Conservation (phyloP, 2,329 filamentous ascomycete genomes). For the Rhinocladiella mackenziei region DNA sequence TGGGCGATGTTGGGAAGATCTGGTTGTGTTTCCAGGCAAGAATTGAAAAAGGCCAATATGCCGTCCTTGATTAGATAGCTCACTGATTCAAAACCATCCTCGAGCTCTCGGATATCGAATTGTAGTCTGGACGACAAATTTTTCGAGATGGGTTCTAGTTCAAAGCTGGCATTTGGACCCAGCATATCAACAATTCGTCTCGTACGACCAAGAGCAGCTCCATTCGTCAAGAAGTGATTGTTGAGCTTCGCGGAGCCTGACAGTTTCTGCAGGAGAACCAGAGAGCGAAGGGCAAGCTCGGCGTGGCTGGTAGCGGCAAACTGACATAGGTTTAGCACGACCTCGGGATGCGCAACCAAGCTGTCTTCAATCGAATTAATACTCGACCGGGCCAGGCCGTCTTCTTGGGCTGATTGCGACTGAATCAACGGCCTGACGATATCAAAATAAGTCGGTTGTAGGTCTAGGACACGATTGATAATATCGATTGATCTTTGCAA, state of each 20-base stretch:
- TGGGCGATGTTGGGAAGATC: constrained; percentile 84
- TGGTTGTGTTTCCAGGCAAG: constrained; percentile 70
- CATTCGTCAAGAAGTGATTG: constrained; percentile 23
- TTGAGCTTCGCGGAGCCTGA: constrained; percentile 75
- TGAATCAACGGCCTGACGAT: constrained; percentile 73
- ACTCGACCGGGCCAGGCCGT: constrained; percentile 36
- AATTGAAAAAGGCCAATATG: constrained; percentile 79
- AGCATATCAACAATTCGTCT: constrained; percentile 71
- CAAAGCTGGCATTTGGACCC: constrained; percentile 73
- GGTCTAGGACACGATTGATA: constrained; percentile 74
- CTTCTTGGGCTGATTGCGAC: constrained; percentile 12
- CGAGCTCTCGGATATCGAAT: constrained; percentile 64
- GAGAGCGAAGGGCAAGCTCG: constrained; percentile 71
- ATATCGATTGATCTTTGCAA: constrained; percentile 78
- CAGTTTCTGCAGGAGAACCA: constrained; percentile 80
- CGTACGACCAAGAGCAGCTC: constrained; percentile 16
- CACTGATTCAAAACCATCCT: constrained; percentile 63
- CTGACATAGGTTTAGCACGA: constrained; percentile 77
- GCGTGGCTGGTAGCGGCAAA: constrained; percentile 84
- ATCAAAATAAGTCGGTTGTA: constrained; percentile 88
- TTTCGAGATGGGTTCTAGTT: constrained; percentile 64
- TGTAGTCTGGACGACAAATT: constrained; percentile 67
- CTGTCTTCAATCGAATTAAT: constrained; percentile 77
- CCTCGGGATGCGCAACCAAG: constrained; percentile 70
- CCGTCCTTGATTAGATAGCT: constrained; percentile 78